These are phyloP conservation scores for Penicillium sp. DNA, from an alignment of 2,329 filamentous ascomycete genomes.

Conservation along the genomic window DNA sequence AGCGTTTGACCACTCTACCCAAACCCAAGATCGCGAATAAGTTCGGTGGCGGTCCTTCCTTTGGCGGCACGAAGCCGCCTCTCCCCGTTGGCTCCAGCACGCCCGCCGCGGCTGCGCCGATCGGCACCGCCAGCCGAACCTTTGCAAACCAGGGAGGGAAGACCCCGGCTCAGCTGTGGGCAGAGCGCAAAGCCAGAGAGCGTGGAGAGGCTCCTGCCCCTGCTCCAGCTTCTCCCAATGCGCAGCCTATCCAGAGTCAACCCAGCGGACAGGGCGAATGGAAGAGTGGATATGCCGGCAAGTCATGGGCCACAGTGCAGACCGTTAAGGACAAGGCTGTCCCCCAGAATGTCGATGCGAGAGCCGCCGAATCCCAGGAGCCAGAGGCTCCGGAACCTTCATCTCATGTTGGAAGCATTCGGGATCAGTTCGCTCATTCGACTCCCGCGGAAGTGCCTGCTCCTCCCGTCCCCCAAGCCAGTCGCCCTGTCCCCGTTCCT, in stretches of 20 bases:
- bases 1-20: conserved; percentile 79
- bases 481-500: conserved; percentile 71
- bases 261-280: conserved; percentile 72
- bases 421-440: conserved; percentile 73
- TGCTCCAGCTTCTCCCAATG: conserved; percentile 45
- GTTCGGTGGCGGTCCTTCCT: conserved; percentile 70
- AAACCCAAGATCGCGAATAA: conserved; percentile 95
- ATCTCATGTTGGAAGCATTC: conserved; percentile 69
- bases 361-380: conserved; percentile 46
- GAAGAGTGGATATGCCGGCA: conserved; percentile 89
- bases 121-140: conserved; percentile 81
- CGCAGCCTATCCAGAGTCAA: conserved; percentile 60
- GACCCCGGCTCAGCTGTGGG: conserved; percentile 95
- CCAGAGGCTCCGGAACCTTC: conserved; percentile 53
- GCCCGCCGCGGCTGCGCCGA: conserved; percentile 53
- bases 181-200: conserved; percentile 89
- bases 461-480: conserved; percentile 62
- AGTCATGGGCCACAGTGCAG: conserved; percentile 83
- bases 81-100: conserved; percentile 67
- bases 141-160: conserved; percentile 95
- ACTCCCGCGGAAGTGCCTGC: conserved; percentile 47
- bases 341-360: conserved; percentile 64
- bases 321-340: conserved; percentile 65
- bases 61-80: conserved; percentile 86
- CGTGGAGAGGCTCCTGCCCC: conserved; percentile 54